These are phyloP conservation scores for Aspergillus diversus DNA, from an alignment of 495 filamentous ascomycete species.

Conservation along the genomic window DNA sequence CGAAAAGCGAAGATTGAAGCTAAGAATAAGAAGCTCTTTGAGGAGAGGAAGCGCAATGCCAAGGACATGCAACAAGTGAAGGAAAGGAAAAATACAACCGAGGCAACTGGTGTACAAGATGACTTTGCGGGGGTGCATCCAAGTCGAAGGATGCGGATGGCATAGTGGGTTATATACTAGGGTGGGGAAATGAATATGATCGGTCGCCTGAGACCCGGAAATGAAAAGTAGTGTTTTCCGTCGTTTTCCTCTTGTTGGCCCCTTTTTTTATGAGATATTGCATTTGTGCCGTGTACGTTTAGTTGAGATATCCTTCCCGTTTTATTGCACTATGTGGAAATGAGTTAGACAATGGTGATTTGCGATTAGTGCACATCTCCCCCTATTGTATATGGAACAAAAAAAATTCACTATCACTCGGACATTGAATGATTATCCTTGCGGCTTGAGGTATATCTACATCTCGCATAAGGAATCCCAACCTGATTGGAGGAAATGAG, in stretches of 20 bases:
- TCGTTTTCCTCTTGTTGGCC: not conserved
- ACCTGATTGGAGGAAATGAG: not conserved
- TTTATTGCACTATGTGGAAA: slow-evolving; percentile 17
- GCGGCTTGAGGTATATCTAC: slow-evolving; percentile 8
- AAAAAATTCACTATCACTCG: not conserved
- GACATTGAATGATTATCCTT: slow-evolving; percentile 1
- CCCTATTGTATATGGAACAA: not conserved
- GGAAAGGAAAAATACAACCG: slow-evolving; percentile 41
- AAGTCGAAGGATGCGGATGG: slow-evolving; percentile 57
- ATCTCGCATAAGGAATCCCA: not conserved
- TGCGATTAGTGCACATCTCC: not conserved
- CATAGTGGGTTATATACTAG: slow-evolving; percentile 18
- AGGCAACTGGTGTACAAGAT: slow-evolving; percentile 30
- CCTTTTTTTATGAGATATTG: not conserved
- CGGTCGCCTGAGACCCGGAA: not conserved
- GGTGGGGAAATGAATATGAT: not conserved
- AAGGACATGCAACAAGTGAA: slow-evolving; percentile 56
- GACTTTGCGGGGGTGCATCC: slow-evolving; percentile 59
- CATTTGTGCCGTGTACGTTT: not conserved
- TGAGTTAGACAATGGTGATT: slow-evolving; percentile 7
- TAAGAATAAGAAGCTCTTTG: slow-evolving; percentile 87
- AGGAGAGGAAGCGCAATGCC: slow-evolving; percentile 67
- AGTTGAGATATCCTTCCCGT: slow-evolving; percentile 25
- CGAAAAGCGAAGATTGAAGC: slow-evolving; percentile 74
- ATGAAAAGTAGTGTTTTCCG: slow-evolving; percentile 5